phyloP scores from a whole-genome alignment of 139 green algal species.

The Nannochloris sp. region DNA sequence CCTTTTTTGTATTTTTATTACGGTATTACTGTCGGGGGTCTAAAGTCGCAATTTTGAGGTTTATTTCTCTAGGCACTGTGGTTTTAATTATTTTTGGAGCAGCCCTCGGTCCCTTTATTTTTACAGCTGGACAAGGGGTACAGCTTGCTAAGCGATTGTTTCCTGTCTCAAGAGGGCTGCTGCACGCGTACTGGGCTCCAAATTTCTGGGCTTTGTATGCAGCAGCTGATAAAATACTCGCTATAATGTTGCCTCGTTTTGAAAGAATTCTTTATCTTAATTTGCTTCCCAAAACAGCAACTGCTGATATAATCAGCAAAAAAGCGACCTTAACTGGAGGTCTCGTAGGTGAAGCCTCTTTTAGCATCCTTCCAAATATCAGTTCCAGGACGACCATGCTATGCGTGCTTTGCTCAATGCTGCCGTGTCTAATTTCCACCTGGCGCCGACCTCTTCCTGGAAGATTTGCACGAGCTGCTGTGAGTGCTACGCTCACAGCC shows the following conservation, averaged over 20 bases:
- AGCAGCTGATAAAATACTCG: constrained; percentile 62
- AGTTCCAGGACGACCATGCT: constrained; percentile 23
- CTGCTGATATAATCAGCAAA: neutral
- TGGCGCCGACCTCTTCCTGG: constrained; percentile 33
- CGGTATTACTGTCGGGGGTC: constrained; percentile 43
- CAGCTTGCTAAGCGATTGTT: constrained; percentile 66
- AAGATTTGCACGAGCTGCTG: constrained; percentile 24
- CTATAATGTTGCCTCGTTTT: constrained; percentile 12
- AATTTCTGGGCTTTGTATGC: constrained; percentile 93
- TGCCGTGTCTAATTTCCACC: constrained; percentile 50
- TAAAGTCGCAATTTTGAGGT: neutral
- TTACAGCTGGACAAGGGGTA: constrained; percentile 41
- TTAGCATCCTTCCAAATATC: constrained; percentile 73
- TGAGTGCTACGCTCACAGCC: constrained; percentile 57
- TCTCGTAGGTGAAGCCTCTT: constrained; percentile 58
- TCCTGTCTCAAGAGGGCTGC: constrained; percentile 83
- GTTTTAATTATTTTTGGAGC: constrained; percentile 46
- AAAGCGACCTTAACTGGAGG: constrained; percentile 42
- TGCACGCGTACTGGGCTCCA: constrained; percentile 93
- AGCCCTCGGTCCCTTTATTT: constrained; percentile 72
- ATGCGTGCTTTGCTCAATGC: constrained; percentile 51
- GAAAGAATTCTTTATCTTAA: too few relatives aligned
- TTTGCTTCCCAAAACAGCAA: too few relatives aligned
- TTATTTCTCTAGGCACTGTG: constrained; percentile 34
- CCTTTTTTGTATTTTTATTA: constrained; percentile 76